A percentile compares a stretch with the other conserved stretches of the same genome.
Evolutionary conservation across 2,329 filamentous ascomycete genomes (phyloP).

Genomic region (Exophiala dermatitidis): DNA sequence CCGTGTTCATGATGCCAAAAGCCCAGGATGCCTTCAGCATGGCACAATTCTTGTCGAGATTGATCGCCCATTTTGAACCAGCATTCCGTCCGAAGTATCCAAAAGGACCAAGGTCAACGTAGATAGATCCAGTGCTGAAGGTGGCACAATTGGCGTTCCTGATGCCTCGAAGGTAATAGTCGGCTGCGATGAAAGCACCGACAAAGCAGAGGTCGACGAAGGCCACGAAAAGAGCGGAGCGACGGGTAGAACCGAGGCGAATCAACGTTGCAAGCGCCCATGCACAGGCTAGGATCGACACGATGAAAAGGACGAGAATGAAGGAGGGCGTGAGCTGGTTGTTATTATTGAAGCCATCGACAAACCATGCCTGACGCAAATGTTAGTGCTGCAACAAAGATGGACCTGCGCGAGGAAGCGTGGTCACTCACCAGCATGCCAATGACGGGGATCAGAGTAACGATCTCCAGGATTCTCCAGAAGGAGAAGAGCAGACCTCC

Average conservation of each 20-base stretch:
- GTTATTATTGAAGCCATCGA: conserved; percentile 50
- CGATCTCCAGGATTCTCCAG: conserved; percentile 54
- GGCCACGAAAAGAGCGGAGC: conserved; percentile 53
- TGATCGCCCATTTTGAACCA: conserved; percentile 44
- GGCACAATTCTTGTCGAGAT: conserved; percentile 68
- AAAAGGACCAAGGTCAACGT: conserved; percentile 56
- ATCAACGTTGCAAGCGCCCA: conserved; percentile 57
- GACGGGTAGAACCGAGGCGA: conserved; percentile 52
- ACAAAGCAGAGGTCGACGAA: conserved; percentile 57
- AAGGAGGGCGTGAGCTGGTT: conserved; percentile 54
- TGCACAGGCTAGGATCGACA: conserved; percentile 53
- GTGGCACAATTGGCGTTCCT: conserved; percentile 59
- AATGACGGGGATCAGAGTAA: conserved; percentile 56
- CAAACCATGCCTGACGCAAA: conserved; percentile 48
- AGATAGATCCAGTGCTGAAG: conserved; percentile 49
- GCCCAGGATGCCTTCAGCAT: conserved; percentile 91
- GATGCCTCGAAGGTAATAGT: conserved; percentile 53
- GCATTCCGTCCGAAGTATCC: conserved; percentile 45
- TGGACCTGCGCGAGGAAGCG: background rate
- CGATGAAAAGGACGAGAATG: conserved; percentile 59
- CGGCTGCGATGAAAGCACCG: conserved; percentile 56
- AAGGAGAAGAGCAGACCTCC: conserved; percentile 54
- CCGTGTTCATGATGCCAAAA: conserved; percentile 77
- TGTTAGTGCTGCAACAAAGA: conserved; percentile 7
- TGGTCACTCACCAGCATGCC: conserved; percentile 50